These are phyloP conservation scores for Boletus bicolor DNA, from an alignment of 768 basidiomycete species.

Conservation along the genomic window DNA sequence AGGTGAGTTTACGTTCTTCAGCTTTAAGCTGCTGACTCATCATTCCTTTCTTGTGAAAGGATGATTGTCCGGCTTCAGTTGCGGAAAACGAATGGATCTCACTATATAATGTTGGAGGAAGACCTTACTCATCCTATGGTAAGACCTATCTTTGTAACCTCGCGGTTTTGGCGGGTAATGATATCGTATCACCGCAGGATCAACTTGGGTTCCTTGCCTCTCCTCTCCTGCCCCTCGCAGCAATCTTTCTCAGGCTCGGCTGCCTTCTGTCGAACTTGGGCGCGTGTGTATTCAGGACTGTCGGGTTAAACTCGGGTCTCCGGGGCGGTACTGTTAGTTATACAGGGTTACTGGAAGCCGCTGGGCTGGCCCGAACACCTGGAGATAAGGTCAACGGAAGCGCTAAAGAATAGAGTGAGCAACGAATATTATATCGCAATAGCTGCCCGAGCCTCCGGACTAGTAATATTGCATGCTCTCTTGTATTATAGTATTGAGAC, in stretches of 20 bases:
- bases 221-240: constrained; percentile 18
- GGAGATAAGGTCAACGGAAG: constrained; percentile 8
- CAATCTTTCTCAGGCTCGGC: constrained; percentile 15
- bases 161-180: not conserved
- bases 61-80: constrained; percentile 51
- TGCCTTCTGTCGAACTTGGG: constrained; percentile 24
- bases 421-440: not conserved
- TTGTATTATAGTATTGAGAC: not conserved
- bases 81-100: constrained; percentile 37
- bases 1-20: constrained; percentile 35
- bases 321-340: constrained; percentile 14
- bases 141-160: not conserved
- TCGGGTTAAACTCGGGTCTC: constrained; percentile 24
- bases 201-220: constrained; percentile 21
- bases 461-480: not conserved
- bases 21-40: not conserved
- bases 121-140: constrained; percentile 59
- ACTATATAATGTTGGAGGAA: constrained; percentile 54
- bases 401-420: constrained; percentile 11
- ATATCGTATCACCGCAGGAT: constrained; percentile 12
- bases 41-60: constrained; percentile 24
- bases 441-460: not conserved
- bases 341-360: constrained; percentile 22
- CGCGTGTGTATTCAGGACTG: constrained; percentile 18
- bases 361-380: constrained; percentile 7